A percentile compares a stretch with the other conserved stretches of the same genome.
These are phyloP conservation scores for Gentiana dahurica DNA, from an alignment of 257 asterid genomes.

Conservation along the genomic window DNA sequence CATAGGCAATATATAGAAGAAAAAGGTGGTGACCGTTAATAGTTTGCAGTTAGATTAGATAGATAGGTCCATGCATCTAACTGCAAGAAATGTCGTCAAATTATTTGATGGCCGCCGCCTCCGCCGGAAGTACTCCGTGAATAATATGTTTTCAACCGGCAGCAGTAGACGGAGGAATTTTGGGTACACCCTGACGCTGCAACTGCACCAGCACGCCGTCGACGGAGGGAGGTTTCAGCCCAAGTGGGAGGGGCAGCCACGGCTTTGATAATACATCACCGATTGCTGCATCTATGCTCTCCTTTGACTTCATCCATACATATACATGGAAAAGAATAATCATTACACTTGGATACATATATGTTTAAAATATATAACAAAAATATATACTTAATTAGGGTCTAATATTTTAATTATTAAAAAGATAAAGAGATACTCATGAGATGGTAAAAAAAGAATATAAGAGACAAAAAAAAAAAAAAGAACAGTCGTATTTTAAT, in stretches of 20 bases:
- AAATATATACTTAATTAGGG: too few relatives aligned
- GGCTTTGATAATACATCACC: constrained; percentile 86
- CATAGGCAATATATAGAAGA: too few relatives aligned
- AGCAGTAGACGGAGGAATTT: constrained; percentile 58
- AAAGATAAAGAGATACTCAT: too few relatives aligned
- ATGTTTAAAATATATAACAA: too few relatives aligned
- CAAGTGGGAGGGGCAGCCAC: constrained; percentile 91
- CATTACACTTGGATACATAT: background rate
- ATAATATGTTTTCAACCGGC: constrained; percentile 1
- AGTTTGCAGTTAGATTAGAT: too few relatives aligned
- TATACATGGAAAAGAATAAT: background rate
- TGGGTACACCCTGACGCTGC: constrained; percentile 72
- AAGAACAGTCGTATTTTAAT: too few relatives aligned
- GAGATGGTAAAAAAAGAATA: too few relatives aligned
- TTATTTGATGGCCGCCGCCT: constrained; percentile 15
- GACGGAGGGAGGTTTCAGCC: constrained; percentile 73
- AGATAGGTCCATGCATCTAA: constrained; percentile 9
- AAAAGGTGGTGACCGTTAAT: too few relatives aligned
- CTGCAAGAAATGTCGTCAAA: constrained; percentile 60
- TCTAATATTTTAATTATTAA: too few relatives aligned
- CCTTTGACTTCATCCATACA: constrained; percentile 52
- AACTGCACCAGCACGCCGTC: constrained; percentile 75
- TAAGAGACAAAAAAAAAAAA: too few relatives aligned
- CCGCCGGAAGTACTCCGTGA: constrained; percentile 4
- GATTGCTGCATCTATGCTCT: constrained; percentile 85